These are phyloP conservation scores for Colletotrichum sp. DNA, from an alignment of 2,329 filamentous ascomycete species.

Conservation along the genomic window DNA sequence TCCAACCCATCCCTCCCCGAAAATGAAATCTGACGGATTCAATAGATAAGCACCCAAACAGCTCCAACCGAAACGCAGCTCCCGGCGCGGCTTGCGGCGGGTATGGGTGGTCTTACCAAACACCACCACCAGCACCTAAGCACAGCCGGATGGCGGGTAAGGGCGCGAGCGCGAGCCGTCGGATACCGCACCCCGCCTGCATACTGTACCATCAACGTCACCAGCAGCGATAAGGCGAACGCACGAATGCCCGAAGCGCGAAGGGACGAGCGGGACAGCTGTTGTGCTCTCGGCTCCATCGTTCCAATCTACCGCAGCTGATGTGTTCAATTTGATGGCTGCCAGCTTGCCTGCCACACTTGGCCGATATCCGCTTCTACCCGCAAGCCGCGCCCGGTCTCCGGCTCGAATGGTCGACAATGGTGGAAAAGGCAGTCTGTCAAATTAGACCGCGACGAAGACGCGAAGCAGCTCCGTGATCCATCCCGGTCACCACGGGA, in stretches of 20 bases:
- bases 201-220: background rate
- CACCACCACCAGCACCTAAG: background rate
- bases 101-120: background rate
- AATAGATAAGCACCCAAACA: background rate
- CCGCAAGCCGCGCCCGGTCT: background rate
- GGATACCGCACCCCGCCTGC: background rate
- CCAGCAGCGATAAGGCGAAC: background rate
- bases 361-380: background rate
- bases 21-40: background rate
- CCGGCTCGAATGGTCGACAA: too few species aligned
- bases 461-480: background rate
- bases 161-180: background rate
- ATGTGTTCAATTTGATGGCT: background rate
- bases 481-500: background rate
- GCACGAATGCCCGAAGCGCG: background rate
- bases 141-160: background rate
- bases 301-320: background rate
- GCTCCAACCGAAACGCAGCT: background rate
- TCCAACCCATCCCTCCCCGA: background rate
- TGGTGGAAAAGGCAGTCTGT: too few species aligned
- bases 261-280: background rate
- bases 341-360: background rate
- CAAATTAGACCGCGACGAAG: too few species aligned
- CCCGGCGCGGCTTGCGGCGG: background rate
- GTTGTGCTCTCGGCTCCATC: background rate